Conservation (phyloP, 2,329 filamentous ascomycete species). For the Neofusicoccum umdonicola region DNA sequence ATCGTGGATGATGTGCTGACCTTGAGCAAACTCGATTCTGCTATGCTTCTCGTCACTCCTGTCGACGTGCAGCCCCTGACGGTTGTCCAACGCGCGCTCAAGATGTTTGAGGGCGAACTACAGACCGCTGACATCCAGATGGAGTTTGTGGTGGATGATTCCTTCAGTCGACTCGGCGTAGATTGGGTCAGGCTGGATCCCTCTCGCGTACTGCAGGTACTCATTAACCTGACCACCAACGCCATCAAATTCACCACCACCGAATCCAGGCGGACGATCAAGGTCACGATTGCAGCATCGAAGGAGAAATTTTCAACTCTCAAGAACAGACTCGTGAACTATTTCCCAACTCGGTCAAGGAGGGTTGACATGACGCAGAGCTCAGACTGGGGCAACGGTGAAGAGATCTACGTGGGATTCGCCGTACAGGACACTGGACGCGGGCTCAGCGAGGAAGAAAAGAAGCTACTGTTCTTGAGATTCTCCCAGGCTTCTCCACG, state of each 20-base stretch:
- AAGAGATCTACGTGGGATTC: slow-evolving; percentile 66
- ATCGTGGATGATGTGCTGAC: slow-evolving; percentile 51
- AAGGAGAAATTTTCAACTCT: slow-evolving; percentile 50
- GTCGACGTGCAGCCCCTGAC: slow-evolving; percentile 65
- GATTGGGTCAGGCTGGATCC: slow-evolving; percentile 73
- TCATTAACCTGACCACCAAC: slow-evolving; percentile 79
- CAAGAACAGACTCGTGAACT: slow-evolving; percentile 51
- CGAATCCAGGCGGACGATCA: slow-evolving; percentile 61
- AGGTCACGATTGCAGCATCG: slow-evolving; percentile 64
- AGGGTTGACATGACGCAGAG: slow-evolving; percentile 48
- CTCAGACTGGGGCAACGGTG: slow-evolving; percentile 67
- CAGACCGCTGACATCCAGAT: slow-evolving; percentile 67
- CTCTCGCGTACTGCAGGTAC: slow-evolving; percentile 70
- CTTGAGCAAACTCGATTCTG: slow-evolving; percentile 65
- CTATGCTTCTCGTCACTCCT: slow-evolving; percentile 69
- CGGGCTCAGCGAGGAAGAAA: slow-evolving; percentile 68
- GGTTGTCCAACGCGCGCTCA: slow-evolving; percentile 65
- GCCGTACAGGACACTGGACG: slow-evolving; percentile 76
- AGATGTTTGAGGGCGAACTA: slow-evolving; percentile 76
- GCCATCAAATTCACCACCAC: slow-evolving; percentile 77
- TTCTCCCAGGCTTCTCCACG: slow-evolving; percentile 76
- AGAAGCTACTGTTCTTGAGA: slow-evolving; percentile 71
- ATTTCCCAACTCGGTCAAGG: slow-evolving; percentile 58
- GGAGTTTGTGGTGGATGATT: slow-evolving; percentile 61
- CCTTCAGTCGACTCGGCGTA: slow-evolving; percentile 57